Evolutionary conservation across 2,329 filamentous ascomycete species (phyloP), one percentile per base, ranked within the genome.

Genomic region (Epichloe bromicola): DNA sequence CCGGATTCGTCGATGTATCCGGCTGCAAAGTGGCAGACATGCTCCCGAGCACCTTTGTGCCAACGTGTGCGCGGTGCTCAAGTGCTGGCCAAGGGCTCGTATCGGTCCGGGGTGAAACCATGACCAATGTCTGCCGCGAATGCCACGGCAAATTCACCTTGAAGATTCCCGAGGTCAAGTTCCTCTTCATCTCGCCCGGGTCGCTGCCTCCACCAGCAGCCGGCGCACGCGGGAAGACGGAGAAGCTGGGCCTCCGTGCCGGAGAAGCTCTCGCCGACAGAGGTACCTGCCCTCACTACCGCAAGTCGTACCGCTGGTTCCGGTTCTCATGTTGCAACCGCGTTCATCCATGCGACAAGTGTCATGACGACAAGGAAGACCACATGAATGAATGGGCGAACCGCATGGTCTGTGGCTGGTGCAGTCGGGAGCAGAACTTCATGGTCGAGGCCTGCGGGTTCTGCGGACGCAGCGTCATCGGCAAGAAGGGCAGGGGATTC

Each of bases 141-240:
- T 94, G 88, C 63, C 87, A 93, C 70, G 74, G 75, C 49, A 85
- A 83, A 63, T 90, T 93, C 76, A 85, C 79, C 15, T 87, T 93
- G 67, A 83, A 82, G 63, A 79, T 93, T 45, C 84, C 85, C 23
- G 82, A 88, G 55, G 78, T 89, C 55, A 87, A 85, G 62, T 89
- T 94, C 66, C 74, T 91, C 34, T 74, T 81, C 56, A 80, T 90
- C 59, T 80, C 82, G 6, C 72, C 74, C 17, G 75, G 75, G 30
- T 66, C 71, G n/a, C 66, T 71, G 2, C 58, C 64, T 8, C 69
- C 67, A 0, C 65, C 71, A 1, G 56, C 68, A 1, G 53, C 63
- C 1, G 70, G 74, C 2, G 68, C 72, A 0, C 68, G 71, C 2
- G 69, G 70, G 38, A 71, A 70, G 55, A 68, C 71, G 54, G 77